Conservation (phyloP, 1,284 basidiomycete species). For the Trichosporon sp. region DNA sequence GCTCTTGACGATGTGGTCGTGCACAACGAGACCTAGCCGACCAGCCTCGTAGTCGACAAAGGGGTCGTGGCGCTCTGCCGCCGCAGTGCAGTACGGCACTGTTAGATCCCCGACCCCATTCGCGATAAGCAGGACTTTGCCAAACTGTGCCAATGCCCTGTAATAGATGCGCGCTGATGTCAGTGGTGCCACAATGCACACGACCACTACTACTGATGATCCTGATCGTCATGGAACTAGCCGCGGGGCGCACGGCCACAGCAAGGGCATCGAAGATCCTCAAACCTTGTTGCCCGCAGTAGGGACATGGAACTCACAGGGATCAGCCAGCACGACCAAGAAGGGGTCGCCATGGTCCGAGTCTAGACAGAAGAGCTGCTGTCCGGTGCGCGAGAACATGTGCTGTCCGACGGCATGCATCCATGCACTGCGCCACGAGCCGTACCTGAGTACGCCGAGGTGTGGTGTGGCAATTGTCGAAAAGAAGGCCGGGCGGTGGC, state of each 20-base stretch:
- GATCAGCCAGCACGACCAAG: conserved; percentile 78
- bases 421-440: conserved; percentile 15
- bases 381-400: conserved; percentile 74
- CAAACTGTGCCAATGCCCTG: conserved; percentile 65
- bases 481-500: conserved; percentile 38
- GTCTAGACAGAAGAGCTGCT: conserved; percentile 71
- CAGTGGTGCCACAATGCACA: neutral
- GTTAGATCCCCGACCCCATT: conserved; percentile 78
- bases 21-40: conserved; percentile 59
- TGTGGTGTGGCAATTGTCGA: conserved; percentile 45
- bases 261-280: no score
- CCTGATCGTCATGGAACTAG: neutral
- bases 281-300: no score
- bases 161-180: conserved; percentile 66
- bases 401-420: conserved; percentile 61
- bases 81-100: conserved; percentile 74
- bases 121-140: conserved; percentile 70
- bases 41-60: conserved; percentile 58
- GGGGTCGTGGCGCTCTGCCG: conserved; percentile 64
- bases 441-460: conserved; percentile 38
- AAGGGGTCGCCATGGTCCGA: conserved; percentile 62
- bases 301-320: conserved; percentile 60
- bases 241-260: neutral
- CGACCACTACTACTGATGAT: no score
- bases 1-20: conserved; percentile 21